Evolutionary conservation across 371 early-diverging fungal species (phyloP).

Genomic region (Nematocida minor): DNA sequence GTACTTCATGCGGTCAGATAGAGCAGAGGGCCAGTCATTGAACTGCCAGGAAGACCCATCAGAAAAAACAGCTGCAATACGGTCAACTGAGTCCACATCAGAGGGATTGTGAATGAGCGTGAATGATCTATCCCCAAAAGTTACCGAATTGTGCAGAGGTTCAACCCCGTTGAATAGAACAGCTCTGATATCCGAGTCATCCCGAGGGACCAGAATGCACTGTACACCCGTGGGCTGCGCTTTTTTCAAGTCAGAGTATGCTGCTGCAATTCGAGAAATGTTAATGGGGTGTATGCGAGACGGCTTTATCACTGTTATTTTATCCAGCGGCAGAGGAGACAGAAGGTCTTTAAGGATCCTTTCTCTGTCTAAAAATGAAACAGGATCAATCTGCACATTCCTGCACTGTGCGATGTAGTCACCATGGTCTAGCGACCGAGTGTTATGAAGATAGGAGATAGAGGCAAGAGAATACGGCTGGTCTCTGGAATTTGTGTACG

Average conservation of each 20-base stretch:
- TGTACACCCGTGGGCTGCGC: neutral
- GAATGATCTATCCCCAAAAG: neutral
- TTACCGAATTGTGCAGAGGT: neutral
- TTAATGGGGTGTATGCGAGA: neutral
- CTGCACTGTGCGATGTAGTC: constrained; percentile 24
- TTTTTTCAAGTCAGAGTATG: neutral
- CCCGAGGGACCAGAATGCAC: constrained; percentile 40
- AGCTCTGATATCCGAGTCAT: neutral
- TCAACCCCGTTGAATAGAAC: neutral
- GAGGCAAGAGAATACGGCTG: constrained; percentile 10
- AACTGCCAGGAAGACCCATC: constrained; percentile 44
- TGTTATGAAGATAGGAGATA: constrained; percentile 21
- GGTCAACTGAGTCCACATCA: neutral
- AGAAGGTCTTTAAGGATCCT: constrained; percentile 36
- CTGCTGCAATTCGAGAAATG: neutral
- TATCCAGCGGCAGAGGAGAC: neutral
- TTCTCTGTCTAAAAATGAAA: constrained; percentile 47
- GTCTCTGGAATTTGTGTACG: constrained; percentile 17
- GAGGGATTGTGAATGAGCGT: neutral
- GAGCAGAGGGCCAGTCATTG: constrained; percentile 29
- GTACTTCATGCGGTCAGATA: neutral
- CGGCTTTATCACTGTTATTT: neutral
- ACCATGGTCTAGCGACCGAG: constrained; percentile 30
- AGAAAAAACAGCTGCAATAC: constrained; percentile 31
- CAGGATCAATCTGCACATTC: constrained; percentile 1